Percentiles rank a stretch among this genome's conserved stretches.
Evolutionary conservation across 192 early-diverging fungal genomes (phyloP).

Genomic region (Nowakowskiella sp.): DNA sequence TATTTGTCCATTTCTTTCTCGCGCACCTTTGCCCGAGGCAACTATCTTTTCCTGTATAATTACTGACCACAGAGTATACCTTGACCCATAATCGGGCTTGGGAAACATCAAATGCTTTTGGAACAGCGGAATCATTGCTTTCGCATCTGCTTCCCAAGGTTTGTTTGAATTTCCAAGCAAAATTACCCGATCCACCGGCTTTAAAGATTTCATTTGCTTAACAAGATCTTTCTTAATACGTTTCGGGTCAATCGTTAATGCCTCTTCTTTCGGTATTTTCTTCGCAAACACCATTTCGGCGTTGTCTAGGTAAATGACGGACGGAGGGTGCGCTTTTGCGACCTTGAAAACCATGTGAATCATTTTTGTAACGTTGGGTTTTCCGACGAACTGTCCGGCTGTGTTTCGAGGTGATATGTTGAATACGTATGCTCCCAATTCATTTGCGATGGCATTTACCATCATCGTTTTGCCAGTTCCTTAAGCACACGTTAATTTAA

Average conservation of each 20-base stretch:
- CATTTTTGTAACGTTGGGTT: conserved; percentile 43
- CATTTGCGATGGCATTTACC: conserved; percentile 47
- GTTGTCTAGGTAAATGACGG: conserved; percentile 51
- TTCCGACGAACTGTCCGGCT: conserved; percentile 49
- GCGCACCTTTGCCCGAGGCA: not conserved
- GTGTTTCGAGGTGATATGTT: conserved; percentile 51
- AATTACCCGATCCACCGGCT: conserved; percentile 36
- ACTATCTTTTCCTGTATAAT: conserved; percentile 25
- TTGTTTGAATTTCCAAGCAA: conserved; percentile 44
- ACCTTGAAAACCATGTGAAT: conserved; percentile 64
- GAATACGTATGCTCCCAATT: conserved; percentile 44
- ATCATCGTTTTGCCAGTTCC: conserved; percentile 50
- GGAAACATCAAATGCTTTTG: conserved; percentile 32
- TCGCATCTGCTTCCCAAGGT: conserved; percentile 52
- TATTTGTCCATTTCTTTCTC: not conserved
- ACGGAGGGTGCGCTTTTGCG: conserved; percentile 45
- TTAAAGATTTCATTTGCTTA: conserved; percentile 45
- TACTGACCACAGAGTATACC: conserved; percentile 33
- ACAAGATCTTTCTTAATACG: conserved; percentile 54
- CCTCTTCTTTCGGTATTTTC: conserved; percentile 59
- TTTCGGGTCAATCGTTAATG: conserved; percentile 51
- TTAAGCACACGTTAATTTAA: conserved; percentile 10
- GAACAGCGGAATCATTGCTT: conserved; percentile 37
- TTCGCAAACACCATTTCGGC: conserved; percentile 56
- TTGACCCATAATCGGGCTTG: conserved; percentile 39